These are phyloP conservation scores for Syzygium grande DNA, from an alignment of 345 rosid genomes.

Conservation along the genomic window DNA sequence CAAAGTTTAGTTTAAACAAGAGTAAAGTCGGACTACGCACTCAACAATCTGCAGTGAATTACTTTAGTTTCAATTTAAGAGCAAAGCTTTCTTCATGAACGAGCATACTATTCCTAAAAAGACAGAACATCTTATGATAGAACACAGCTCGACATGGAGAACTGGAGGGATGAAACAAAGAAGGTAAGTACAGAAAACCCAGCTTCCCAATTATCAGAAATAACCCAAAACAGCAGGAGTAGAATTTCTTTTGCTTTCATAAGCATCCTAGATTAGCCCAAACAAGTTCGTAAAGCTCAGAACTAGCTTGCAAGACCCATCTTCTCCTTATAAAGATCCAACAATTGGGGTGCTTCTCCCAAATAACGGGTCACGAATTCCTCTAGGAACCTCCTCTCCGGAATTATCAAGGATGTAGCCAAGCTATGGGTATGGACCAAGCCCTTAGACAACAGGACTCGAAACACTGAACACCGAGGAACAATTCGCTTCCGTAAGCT, in stretches of 20 bases:
- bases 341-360: conserved; percentile 3
- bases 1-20: not conserved
- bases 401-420: not conserved
- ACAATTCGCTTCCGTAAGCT: conserved; percentile 25
- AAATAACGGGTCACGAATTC: conserved; percentile 3
- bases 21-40: not conserved
- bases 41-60: not conserved
- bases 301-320: conserved; percentile 5
- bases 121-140: not conserved
- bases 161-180: not conserved
- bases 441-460: conserved; percentile 12
- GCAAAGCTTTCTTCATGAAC: not conserved
- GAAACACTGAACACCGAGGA: conserved; percentile 17
- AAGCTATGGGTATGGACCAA: not conserved
- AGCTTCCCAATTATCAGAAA: not conserved
- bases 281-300: not conserved
- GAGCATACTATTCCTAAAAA: not conserved
- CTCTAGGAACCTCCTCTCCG: conserved; percentile 8
- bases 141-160: not conserved
- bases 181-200: not conserved
- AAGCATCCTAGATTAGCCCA: not conserved
- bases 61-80: not conserved
- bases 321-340: conserved; percentile 20
- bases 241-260: not conserved
- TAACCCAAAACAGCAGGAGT: not conserved